Evolutionary conservation across 2,329 filamentous ascomycete genomes (phyloP).

Genomic region (Penicillium sp.): DNA sequence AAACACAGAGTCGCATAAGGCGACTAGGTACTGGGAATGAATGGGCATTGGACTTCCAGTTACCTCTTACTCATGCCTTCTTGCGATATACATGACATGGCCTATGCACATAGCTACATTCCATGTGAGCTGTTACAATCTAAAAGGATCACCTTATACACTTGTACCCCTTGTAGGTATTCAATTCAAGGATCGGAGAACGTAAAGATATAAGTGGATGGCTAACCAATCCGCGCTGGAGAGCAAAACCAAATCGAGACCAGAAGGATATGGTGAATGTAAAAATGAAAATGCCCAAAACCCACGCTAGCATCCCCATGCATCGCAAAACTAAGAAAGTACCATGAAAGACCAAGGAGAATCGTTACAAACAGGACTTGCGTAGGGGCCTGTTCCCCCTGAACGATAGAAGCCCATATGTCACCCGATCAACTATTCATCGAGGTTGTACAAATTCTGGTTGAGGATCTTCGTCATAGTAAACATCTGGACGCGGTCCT

Average conservation of each 20-base stretch:
- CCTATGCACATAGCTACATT: not conserved
- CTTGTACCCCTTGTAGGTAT: conserved; percentile 7
- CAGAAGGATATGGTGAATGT: conserved; percentile 13
- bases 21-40: no score
- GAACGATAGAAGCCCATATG: conserved; percentile 12
- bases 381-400: conserved; percentile 12
- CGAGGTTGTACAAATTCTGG: conserved; percentile 80
- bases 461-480: conserved; percentile 97
- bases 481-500: conserved; percentile 93
- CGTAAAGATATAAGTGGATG: conserved; percentile 16
- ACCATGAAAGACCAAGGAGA: conserved; percentile 17
- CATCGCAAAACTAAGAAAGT: conserved; percentile 25
- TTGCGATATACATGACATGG: not conserved
- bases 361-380: conserved; percentile 26
- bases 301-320: conserved; percentile 33
- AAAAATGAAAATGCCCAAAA: conserved; percentile 18
- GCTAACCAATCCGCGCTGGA: conserved; percentile 37
- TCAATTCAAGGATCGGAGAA: conserved; percentile 3
- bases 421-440: conserved; percentile 53
- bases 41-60: no score
- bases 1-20: no score
- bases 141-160: not conserved
- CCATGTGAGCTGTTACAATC: not conserved
- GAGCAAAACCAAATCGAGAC: conserved; percentile 16
- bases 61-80: no score